Base-by-base conservation (phyloP, 345 rosid species). In the Ceriops tagal region DNA sequence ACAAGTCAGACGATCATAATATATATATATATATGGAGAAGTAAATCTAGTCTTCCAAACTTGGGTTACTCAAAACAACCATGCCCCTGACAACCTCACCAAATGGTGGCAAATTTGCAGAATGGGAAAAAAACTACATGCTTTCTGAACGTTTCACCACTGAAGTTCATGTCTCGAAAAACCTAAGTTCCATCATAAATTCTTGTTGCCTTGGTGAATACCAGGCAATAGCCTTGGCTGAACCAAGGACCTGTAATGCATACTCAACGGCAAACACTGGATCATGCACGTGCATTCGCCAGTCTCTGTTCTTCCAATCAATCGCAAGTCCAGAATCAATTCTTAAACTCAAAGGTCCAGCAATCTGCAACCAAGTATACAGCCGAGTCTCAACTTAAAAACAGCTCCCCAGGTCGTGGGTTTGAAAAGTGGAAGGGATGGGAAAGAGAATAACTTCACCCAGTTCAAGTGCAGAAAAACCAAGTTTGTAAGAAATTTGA, bases 151-250 rank as follows among this genome's bases (percentile, higher is more conserved):
- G 24, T 15, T 6, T 21, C 6, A 24, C 8, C 15, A 10, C 28
- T 55, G 58, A 34, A 20, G 4, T 68, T 79, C 68, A 92, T 20
- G 79, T 80, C 82, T 90, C 97, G 6, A 77, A 90, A 77, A 95
- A 87, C 4, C 96, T 83, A 75, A 92, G 96, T 78, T 95, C 97
- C 53, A 95, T 75, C 96, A 92, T 92, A 32, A 92, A 87, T 57
- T 90, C 99, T 51, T 73, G 80, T 26, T 83, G 90, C 81, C 85
- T 84, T 18, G 97, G 96, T 13, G 98, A 83, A 78, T 84, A 95
- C 99, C 96, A 95, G 58, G 96, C 96, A 51, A 86, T 78, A 34
- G 96, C 97, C 81, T 92, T 95, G 5, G 96, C 99, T 22, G 97
- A 95, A 68, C 75, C 86, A 75, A 92, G 96, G 74, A 92, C 96